A percentile compares a stretch with the other conserved stretches of the same genome.
These are phyloP conservation scores for Barnettozyma sp. DNA, from an alignment of 805 yeast genomes.

Conservation along the genomic window DNA sequence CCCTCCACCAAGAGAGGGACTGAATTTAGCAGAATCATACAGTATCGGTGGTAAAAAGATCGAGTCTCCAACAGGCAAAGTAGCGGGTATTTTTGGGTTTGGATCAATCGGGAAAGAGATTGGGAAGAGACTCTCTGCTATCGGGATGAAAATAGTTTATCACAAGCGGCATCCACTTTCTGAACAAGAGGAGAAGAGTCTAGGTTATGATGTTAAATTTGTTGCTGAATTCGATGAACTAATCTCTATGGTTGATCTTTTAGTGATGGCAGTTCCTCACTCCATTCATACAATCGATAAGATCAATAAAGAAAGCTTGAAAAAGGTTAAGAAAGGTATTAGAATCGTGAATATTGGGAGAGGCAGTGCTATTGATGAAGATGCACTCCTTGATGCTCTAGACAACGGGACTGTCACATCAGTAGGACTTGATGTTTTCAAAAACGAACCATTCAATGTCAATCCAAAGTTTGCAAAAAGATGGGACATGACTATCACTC, in stretches of 20 bases:
- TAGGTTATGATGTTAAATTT: conserved; percentile 42
- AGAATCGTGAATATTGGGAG: conserved; percentile 72
- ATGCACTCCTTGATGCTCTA: conserved; percentile 55
- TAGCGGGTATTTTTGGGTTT: conserved; percentile 62
- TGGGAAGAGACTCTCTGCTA: conserved; percentile 44
- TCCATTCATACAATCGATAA: conserved; percentile 50
- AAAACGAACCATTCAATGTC: conserved; percentile 49
- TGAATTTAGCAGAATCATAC: conserved; percentile 35
- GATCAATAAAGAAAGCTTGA: conserved; percentile 42
- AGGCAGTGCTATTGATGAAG: conserved; percentile 61
- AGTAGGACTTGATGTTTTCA: conserved; percentile 71
- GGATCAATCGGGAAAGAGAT: conserved; percentile 68
- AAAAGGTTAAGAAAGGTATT: conserved; percentile 43
- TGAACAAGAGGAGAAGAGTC: conserved; percentile 26
- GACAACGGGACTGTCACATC: conserved; percentile 52
- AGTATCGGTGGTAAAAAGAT: conserved; percentile 39
- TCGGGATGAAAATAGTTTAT: conserved; percentile 62
- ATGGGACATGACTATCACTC: conserved; percentile 50
- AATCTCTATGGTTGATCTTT: conserved; percentile 41
- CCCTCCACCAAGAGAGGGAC: conserved; percentile 27
- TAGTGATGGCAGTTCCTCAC: conserved; percentile 64
- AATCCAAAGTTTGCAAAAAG: conserved; percentile 45
- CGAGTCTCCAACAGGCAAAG: conserved; percentile 49
- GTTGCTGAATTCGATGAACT: conserved; percentile 39
- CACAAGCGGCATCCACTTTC: conserved; percentile 46